Base-by-base conservation (phyloP, 257 asterid species). In the Solanum peruvianum region DNA sequence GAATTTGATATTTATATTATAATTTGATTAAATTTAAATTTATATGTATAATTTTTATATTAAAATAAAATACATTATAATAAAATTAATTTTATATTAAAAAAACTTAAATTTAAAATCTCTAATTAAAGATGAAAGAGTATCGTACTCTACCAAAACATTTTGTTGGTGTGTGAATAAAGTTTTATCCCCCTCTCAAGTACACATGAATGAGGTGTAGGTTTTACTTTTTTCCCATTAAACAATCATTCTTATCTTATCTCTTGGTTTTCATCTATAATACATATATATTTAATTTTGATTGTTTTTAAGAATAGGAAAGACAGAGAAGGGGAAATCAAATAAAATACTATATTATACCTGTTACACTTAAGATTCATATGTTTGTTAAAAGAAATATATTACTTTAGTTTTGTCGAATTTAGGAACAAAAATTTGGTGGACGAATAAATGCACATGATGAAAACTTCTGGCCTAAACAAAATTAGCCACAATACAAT, bases 381-480 rank as follows among this genome's bases (percentile, higher is more conserved):
- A 45, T 78, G 25, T 45, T 39, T 37, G 3, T 37, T 20, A 3
- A 37, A 37, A 11, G 21, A 72, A 20, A 35, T 75, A 39, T 6
- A 37, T 37, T 23, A 41, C 2, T 23, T 75, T 39, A 11, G 27
- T 45, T 78, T 78, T 27, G 41, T 45, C 35, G 83, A 29, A 31
- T 70, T 70, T 16, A 78, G 84, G 25, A 45, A 78, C 84, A 78
- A 2, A 45, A 45, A 78, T 27, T 77, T 77, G 66, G 66, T 86
- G 56, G 86, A 12, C 58, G 33, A 31, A 37, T 69, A 76, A 52
- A 39, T 58, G 72, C 87, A 82, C 90, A 89, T 91, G 91, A 87
- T 90, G 87, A 85, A 89, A 80, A 62, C 91, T 82, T 91, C 87
- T 87, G 82, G 71, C 83, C 88, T 82, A 89, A 91, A 90, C 86